These are phyloP conservation scores for Ceratocystis smalleyi DNA, from an alignment of 2,329 filamentous ascomycete genomes.

Conservation along the genomic window DNA sequence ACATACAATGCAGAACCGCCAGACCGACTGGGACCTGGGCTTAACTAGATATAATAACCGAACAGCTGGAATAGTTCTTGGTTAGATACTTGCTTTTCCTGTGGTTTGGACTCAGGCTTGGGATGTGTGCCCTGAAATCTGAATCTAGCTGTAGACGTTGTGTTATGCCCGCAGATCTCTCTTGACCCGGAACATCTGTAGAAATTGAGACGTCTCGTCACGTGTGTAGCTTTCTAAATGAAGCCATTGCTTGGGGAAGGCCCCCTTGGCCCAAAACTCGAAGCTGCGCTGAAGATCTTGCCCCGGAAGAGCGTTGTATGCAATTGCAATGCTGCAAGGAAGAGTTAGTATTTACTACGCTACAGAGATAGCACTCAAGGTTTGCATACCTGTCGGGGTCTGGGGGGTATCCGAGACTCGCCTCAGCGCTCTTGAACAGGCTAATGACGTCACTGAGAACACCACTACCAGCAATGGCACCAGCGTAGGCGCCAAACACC, in stretches of 20 bases:
- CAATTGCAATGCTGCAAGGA: conserved; percentile 46
- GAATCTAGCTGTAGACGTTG: conserved; percentile 20
- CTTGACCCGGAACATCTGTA: conserved; percentile 35
- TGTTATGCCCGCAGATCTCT: conserved; percentile 34
- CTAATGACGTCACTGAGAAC: conserved; percentile 51
- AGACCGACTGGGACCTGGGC: conserved; percentile 1
- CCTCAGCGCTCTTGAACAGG: conserved; percentile 51
- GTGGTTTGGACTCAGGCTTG: neutral
- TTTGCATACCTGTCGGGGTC: conserved; percentile 53
- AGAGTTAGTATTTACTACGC: too few relatives aligned
- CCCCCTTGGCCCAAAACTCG: conserved; percentile 55
- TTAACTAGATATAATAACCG: neutral
- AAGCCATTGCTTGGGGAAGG: conserved; percentile 54
- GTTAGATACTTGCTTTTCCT: neutral
- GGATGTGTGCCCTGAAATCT: neutral
- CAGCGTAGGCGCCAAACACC: conserved; percentile 64
- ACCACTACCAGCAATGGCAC: conserved; percentile 58
- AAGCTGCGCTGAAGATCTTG: conserved; percentile 52
- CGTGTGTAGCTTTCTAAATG: conserved; percentile 43
- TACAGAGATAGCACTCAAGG: neutral
- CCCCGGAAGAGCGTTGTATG: conserved; percentile 59
- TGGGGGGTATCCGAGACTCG: conserved; percentile 50
- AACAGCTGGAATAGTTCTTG: neutral
- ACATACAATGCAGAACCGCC: conserved; percentile 5
- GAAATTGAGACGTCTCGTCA: conserved; percentile 29